Conservation (phyloP, 2,329 filamentous ascomycete genomes). For the Diaporthe sp. region DNA sequence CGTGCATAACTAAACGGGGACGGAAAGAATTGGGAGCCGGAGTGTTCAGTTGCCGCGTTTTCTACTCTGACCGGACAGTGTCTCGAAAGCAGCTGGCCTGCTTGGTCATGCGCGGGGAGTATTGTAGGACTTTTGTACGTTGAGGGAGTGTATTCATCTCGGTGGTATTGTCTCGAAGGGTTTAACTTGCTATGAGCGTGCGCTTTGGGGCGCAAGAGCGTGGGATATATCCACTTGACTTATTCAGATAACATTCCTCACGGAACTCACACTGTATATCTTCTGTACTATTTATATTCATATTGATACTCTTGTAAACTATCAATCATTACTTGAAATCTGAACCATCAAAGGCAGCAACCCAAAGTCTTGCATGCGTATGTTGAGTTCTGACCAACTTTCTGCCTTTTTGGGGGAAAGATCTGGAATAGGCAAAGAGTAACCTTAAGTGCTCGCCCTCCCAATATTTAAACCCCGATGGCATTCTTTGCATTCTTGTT, state of each 20-base stretch:
- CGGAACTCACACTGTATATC: neutral
- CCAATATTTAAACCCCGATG: neutral
- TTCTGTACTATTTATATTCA: neutral
- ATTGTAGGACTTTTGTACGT: neutral
- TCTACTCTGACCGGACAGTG: neutral
- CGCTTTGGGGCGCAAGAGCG: neutral
- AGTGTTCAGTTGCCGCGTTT: too few relatives aligned
- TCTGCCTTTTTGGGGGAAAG: neutral
- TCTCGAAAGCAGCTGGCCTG: neutral
- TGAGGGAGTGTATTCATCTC: too few relatives aligned
- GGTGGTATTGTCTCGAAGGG: neutral
- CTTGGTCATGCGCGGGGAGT: neutral
- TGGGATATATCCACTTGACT: neutral
- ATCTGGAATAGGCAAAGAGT: neutral
- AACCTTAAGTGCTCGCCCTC: neutral
- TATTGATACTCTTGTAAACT: neutral
- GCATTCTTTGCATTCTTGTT: neutral
- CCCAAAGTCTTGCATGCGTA: neutral
- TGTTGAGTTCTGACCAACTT: neutral
- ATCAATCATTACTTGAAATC: accelerated
- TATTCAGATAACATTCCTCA: conserved; percentile 9
- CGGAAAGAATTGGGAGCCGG: neutral
- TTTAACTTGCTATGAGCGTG: neutral
- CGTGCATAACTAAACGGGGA: neutral
- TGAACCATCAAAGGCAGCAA: neutral